Conservation (phyloP, 805 yeast genomes). For the Kazachstania viticola region DNA sequence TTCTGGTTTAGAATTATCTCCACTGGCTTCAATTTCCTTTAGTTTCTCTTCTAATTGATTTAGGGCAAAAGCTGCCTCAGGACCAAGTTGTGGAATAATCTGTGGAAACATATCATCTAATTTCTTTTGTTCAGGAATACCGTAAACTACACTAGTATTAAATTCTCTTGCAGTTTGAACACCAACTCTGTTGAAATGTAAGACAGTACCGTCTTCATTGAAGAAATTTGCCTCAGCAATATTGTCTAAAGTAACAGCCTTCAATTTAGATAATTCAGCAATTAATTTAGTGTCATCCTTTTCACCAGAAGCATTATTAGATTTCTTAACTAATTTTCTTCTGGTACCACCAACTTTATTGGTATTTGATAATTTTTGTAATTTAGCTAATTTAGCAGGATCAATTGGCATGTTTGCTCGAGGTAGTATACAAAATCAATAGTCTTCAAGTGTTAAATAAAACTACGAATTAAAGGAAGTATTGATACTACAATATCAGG, state of each 20-base stretch:
- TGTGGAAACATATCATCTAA: slow-evolving; percentile 88
- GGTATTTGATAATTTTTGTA: slow-evolving; percentile 67
- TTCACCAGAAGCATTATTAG: slow-evolving; percentile 39
- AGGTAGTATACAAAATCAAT: too few relatives aligned
- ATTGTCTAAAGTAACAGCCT: slow-evolving; percentile 78
- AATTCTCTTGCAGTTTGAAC: slow-evolving; percentile 84
- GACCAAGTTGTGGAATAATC: slow-evolving; percentile 91
- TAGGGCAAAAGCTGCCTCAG: slow-evolving; percentile 85
- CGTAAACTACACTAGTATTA: slow-evolving; percentile 91
- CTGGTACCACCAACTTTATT: slow-evolving; percentile 81
- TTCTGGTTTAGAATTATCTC: slow-evolving; percentile 1
- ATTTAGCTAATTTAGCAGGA: slow-evolving; percentile 87
- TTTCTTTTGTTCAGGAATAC: slow-evolving; percentile 86
- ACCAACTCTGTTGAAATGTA: slow-evolving; percentile 93
- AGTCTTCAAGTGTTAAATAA: too few relatives aligned
- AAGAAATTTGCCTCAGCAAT: slow-evolving; percentile 97
- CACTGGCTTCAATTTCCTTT: slow-evolving; percentile 25
- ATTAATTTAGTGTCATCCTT: slow-evolving; percentile 88
- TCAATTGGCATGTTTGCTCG: slow-evolving; percentile 89
- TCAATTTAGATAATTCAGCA: slow-evolving; percentile 77
- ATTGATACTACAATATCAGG: too few relatives aligned
- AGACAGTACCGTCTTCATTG: slow-evolving; percentile 90
- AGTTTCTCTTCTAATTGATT: slow-evolving; percentile 81
- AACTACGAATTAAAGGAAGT: too few relatives aligned
- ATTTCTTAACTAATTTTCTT: slow-evolving; percentile 78